These are phyloP conservation scores for Amauroascus niger DNA, from an alignment of 2,329 filamentous ascomycete species.

Conservation along the genomic window DNA sequence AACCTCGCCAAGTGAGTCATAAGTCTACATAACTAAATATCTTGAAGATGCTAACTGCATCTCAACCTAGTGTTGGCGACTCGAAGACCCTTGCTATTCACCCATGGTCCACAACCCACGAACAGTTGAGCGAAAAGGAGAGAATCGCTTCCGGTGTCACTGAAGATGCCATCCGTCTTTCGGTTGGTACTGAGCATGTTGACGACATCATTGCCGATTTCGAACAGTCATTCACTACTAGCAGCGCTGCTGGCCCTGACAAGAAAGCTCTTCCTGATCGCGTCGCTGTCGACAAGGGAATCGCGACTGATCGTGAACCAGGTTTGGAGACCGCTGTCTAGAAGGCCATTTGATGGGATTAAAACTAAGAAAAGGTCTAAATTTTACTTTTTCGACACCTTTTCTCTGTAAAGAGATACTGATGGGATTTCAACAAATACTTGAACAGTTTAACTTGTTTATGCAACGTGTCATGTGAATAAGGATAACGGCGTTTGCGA, in stretches of 20 bases:
- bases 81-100: conserved; percentile 92
- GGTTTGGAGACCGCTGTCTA: conserved; percentile 3
- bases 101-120: conserved; percentile 90
- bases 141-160: conserved; percentile 72
- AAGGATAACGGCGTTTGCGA: neutral
- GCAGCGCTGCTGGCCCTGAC: conserved; percentile 16
- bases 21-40: neutral
- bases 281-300: neutral
- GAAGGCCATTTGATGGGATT: neutral
- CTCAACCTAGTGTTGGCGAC: conserved; percentile 59
- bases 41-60: neutral
- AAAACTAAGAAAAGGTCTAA: neutral
- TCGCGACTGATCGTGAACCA: neutral
- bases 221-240: conserved; percentile 71
- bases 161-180: conserved; percentile 84
- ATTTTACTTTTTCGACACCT: neutral
- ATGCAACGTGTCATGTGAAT: conserved; percentile 1
- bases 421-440: neutral
- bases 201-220: conserved; percentile 96
- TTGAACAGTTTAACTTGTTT: neutral
- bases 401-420: neutral
- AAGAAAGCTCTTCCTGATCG: conserved; percentile 13
- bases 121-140: conserved; percentile 79
- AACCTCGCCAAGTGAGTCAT: conserved; percentile 70
- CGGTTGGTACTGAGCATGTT: conserved; percentile 90